phyloP scores from a whole-genome alignment of 2,329 filamentous ascomycete species.

The Exophiala aquamarina region DNA sequence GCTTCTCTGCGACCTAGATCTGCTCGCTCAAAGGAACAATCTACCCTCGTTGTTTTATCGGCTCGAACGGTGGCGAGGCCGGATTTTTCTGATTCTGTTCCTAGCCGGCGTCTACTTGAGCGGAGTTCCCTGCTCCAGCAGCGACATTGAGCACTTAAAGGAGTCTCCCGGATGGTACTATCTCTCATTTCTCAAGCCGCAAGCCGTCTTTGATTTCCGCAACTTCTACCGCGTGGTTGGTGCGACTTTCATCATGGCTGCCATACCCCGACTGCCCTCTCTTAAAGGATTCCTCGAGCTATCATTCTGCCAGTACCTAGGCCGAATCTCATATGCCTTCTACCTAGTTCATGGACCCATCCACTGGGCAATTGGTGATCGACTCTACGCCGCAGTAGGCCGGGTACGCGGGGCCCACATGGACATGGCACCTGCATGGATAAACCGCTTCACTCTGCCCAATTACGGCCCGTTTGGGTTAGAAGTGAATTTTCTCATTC shows the following conservation, averaged over 20 bases:
- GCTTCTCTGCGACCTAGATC: conserved; percentile 62
- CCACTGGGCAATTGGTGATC: conserved; percentile 57
- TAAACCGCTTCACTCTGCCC: conserved; percentile 56
- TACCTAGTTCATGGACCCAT: conserved; percentile 49
- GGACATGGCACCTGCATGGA: conserved; percentile 55
- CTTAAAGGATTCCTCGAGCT: conserved; percentile 50
- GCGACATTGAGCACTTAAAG: conserved; percentile 50
- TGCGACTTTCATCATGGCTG: conserved; percentile 55
- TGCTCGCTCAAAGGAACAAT: conserved; percentile 51
- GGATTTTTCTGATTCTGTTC: conserved; percentile 56
- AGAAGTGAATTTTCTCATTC: conserved; percentile 59
- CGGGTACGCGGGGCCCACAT: conserved; percentile 52
- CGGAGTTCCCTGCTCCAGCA: conserved; percentile 57
- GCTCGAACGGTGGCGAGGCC: conserved; percentile 49
- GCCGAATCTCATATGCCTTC: conserved; percentile 47
- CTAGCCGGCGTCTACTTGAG: conserved; percentile 56
- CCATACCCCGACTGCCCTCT: conserved; percentile 56
- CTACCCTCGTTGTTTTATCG: conserved; percentile 51
- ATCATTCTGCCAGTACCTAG: conserved; percentile 45
- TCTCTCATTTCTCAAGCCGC: conserved; percentile 51
- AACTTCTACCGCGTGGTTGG: conserved; percentile 68
- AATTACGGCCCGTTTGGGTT: conserved; percentile 59
- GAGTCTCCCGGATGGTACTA: conserved; percentile 43
- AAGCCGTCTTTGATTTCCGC: conserved; percentile 65
- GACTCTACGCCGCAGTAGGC: conserved; percentile 63